phyloP scores from a whole-genome alignment of 352 stramenopile species.

The Globisporangium perplexum region DNA sequence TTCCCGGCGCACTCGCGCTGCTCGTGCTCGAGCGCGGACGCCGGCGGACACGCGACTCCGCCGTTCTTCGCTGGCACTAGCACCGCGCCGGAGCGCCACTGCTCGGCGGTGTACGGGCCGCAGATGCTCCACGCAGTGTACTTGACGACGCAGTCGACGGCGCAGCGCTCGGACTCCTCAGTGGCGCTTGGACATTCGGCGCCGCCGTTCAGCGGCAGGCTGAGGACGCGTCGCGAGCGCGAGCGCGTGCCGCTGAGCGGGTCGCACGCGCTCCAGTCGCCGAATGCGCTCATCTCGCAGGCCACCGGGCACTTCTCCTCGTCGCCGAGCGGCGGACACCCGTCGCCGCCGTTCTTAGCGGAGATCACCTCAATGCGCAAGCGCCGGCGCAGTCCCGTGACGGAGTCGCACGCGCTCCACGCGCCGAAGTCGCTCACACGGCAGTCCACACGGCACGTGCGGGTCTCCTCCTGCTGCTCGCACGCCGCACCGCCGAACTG shows the following conservation, averaged over 20 bases:
- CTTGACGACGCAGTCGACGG: slow-evolving; percentile 41
- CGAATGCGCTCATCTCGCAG: slow-evolving; percentile 30
- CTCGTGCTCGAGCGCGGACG: slow-evolving; percentile 2
- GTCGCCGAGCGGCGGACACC: slow-evolving; percentile 24
- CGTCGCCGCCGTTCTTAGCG: slow-evolving; percentile 25
- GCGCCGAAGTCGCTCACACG: slow-evolving; percentile 28
- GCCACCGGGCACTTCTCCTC: slow-evolving; percentile 32
- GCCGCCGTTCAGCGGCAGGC: slow-evolving; percentile 24
- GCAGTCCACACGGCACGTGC: slow-evolving; percentile 35
- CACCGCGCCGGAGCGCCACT: slow-evolving; percentile 3
- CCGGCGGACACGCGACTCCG: slow-evolving; percentile 1
- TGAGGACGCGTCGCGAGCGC: slow-evolving; percentile 22
- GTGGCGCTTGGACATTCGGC: slow-evolving; percentile 18
- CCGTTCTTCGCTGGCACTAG: slow-evolving; percentile 2
- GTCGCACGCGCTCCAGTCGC: slow-evolving; percentile 30
- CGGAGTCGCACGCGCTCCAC: slow-evolving; percentile 29
- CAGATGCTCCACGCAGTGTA: slow-evolving; percentile 27
- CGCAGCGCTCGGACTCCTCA: slow-evolving; percentile 21
- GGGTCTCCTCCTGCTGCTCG: slow-evolving; percentile 15
- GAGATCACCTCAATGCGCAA: slow-evolving; percentile 21
- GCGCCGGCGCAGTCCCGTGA: slow-evolving; percentile 25
- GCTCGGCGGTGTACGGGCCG: background rate
- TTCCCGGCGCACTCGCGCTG: slow-evolving; percentile 1
- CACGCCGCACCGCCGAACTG: slow-evolving; percentile 35
- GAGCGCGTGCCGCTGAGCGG: slow-evolving; percentile 14